Percentiles rank a stretch among this genome's conserved stretches.
Conservation (phyloP, 2,329 filamentous ascomycete species). For the Aureobasidium sp. region DNA sequence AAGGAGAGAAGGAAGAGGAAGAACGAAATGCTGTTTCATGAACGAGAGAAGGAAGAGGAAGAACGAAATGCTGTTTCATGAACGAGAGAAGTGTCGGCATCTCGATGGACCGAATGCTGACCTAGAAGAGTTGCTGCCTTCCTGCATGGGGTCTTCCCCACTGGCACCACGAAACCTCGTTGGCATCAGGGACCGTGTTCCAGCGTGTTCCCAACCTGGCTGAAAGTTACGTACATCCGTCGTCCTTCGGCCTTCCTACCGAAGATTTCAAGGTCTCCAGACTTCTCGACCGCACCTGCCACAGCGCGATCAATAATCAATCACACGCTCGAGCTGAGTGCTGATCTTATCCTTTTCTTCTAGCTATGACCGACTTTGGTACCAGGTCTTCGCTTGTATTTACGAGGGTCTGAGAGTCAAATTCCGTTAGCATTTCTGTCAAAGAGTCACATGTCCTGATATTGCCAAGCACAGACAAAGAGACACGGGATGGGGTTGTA, state of each 20-base stretch:
- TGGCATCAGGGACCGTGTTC: too few relatives aligned
- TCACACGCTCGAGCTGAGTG: background rate
- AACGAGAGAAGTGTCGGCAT: too few relatives aligned
- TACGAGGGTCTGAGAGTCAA: constrained; percentile 50
- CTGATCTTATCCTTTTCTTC: background rate
- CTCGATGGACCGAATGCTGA: too few relatives aligned
- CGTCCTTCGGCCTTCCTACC: too few relatives aligned
- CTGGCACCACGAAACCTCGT: too few relatives aligned
- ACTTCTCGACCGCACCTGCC: background rate
- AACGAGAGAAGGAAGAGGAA: too few relatives aligned
- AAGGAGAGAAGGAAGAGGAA: constrained; percentile 33
- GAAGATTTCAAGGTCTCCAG: too few relatives aligned
- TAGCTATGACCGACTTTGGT: constrained; percentile 15
- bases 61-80: too few relatives aligned
- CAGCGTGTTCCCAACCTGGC: too few relatives aligned
- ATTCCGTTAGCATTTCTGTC: background rate
- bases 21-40: background rate
- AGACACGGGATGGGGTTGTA: background rate
- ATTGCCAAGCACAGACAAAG: background rate
- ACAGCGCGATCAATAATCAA: background rate
- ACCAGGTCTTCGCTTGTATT: constrained; percentile 48
- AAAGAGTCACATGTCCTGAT: background rate
- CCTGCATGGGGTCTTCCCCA: too few relatives aligned
- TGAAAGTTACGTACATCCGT: too few relatives aligned
- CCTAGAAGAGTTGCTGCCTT: too few relatives aligned